Evolutionary conservation across 2,329 filamentous ascomycete genomes (phyloP), one percentile per base, ranked within the genome.

Genomic region (Daldinia sp.): DNA sequence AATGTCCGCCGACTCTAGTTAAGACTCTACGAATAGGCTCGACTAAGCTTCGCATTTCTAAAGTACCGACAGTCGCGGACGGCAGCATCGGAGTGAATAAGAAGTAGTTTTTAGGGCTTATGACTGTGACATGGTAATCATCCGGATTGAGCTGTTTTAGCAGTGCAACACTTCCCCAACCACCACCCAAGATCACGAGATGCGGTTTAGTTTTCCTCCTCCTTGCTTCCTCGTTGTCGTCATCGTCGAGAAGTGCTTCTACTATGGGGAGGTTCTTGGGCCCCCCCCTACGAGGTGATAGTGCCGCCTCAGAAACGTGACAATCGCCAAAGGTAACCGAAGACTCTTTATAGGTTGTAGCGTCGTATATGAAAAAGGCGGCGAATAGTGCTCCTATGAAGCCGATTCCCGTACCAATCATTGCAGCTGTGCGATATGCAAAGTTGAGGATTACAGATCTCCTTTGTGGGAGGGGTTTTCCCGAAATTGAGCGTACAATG

Each of bases 61-160:
- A 82, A 0, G 95, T 99, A 10, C 96, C 96, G 4, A 99, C 95
- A 0, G 96, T 99, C 6, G 95, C 96, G 30, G 93, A 97, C 1
- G 95, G 95, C 41, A 99, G 83, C 94, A 99, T 98, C 0, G 95
- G 95, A 1, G 95, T 99, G 77, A 99, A 99, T 29, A 99, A 81
- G 79, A 99, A 99, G 80, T 98, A 97, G 73, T 98, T 98, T 32
- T 91, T 91, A 0, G 95, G 94, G 10, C 93, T 96, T 41, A 99
- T 90, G 35, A 99, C 90, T 3, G 94, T 98, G 69, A 99, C 90
- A 77, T 99, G 94, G 75, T 97, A 99, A 71, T 97, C 92, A 10
- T 94, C 92, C 0, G 93, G 90, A 65, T 94, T 91, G 66, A 99
- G 79, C 65, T 92, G 90, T 80, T 99, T 99, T 70, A 99, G 80